Conservation (phyloP, 169 alveolate species). For the Plasmodium sp. region DNA sequence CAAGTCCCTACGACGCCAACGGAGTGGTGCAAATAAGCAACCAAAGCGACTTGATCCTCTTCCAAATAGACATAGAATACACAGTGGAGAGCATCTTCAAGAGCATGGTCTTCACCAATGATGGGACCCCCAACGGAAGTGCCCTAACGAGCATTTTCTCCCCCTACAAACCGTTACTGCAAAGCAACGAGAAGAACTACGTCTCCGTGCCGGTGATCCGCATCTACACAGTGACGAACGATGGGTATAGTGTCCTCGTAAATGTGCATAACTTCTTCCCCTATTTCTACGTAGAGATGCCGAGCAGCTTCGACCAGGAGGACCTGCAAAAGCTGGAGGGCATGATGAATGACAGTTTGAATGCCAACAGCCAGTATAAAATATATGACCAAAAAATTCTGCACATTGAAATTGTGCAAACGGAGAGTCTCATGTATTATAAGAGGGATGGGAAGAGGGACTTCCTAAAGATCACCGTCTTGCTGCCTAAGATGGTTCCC, state of each 20-base stretch:
- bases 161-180: not conserved
- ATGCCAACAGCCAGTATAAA: constrained; percentile 77
- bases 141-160: not conserved
- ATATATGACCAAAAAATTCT: constrained; percentile 79
- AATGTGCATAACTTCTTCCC: constrained; percentile 80
- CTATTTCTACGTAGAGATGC: constrained; percentile 83
- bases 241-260: constrained; percentile 78
- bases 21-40: not conserved
- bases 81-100: constrained; percentile 50
- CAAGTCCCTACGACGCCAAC: constrained; percentile 25
- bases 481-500: constrained; percentile 89
- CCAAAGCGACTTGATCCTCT: constrained; percentile 15
- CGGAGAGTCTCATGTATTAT: constrained; percentile 84
- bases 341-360: constrained; percentile 75
- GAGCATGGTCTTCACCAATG: constrained; percentile 21
- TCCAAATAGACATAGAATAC: constrained; percentile 58
- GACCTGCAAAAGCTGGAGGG: constrained; percentile 74
- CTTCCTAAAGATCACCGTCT: constrained; percentile 87
- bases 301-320: constrained; percentile 72
- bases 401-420: constrained; percentile 76
- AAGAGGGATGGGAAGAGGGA: constrained; percentile 78
- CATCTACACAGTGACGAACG: constrained; percentile 78
- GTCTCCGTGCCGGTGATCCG: constrained; percentile 75
- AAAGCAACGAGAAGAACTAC: constrained; percentile 21
- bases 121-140: not conserved